Evolutionary conservation across 495 filamentous ascomycete species (phyloP).

Genomic region (Glarea lozoyensis): DNA sequence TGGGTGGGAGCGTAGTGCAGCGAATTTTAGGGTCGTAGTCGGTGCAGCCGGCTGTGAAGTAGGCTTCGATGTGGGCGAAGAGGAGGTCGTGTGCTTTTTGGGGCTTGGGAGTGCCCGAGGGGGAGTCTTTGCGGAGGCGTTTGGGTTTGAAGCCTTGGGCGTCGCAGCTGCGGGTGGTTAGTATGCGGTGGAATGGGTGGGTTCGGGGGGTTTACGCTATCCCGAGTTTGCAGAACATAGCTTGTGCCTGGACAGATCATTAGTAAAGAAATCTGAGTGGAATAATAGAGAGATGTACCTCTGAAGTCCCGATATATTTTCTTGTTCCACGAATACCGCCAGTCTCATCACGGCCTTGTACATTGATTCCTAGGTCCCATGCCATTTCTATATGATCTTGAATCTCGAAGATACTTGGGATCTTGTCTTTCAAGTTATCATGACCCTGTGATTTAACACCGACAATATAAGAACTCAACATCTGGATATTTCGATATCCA

Average conservation of each 20-base stretch:
- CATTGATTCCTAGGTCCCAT: constrained; percentile 82
- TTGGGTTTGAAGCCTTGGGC: constrained; percentile 37
- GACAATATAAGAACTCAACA: constrained; percentile 75
- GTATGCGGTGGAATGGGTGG: background rate
- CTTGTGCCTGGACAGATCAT: constrained; percentile 55
- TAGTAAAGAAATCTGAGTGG: background rate
- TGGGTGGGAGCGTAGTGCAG: constrained; percentile 62
- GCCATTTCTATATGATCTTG: constrained; percentile 86
- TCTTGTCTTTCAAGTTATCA: constrained; percentile 45
- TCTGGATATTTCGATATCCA: constrained; percentile 97
- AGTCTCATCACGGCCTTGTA: constrained; percentile 65
- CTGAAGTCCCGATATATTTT: constrained; percentile 93
- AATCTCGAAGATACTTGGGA: constrained; percentile 75
- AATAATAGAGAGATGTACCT: constrained; percentile 45
- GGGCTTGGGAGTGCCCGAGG: background rate
- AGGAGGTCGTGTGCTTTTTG: constrained; percentile 30
- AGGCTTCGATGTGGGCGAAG: constrained; percentile 58
- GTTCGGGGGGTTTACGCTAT: constrained; percentile 45
- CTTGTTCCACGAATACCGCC: constrained; percentile 81
- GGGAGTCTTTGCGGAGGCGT: background rate
- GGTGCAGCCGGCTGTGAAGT: constrained; percentile 51
- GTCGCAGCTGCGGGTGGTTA: constrained; percentile 35
- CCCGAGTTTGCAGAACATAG: constrained; percentile 59
- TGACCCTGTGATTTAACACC: constrained; percentile 45
- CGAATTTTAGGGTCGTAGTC: constrained; percentile 44